phyloP scores from a whole-genome alignment of 306 rosid species.

The Cucumis sativus region DNA sequence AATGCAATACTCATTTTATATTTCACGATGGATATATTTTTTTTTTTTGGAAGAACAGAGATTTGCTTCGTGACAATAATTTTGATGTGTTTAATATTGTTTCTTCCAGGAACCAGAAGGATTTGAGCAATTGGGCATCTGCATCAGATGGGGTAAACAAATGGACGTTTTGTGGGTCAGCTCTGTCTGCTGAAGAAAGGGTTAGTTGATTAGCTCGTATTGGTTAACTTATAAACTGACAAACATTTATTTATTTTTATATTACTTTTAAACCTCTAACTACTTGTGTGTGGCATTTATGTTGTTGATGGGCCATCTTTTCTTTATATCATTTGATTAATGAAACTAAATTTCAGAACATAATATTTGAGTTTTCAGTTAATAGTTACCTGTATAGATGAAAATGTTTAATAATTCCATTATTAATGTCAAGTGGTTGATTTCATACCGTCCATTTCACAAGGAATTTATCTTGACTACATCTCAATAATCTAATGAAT shows the following conservation, averaged over 20 bases:
- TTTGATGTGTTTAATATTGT: slow-evolving; percentile 7
- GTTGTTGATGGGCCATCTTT: neutral
- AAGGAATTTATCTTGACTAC: neutral
- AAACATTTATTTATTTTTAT: neutral
- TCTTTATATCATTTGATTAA: neutral
- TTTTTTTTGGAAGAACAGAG: neutral
- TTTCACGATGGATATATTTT: neutral
- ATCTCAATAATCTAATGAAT: neutral
- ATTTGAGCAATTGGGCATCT: slow-evolving; percentile 16
- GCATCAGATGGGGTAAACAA: slow-evolving; percentile 15
- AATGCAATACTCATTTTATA: neutral
- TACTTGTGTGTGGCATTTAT: neutral
- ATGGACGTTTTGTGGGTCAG: slow-evolving; percentile 75
- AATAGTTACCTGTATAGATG: neutral
- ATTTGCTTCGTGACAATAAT: neutral
- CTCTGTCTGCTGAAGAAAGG: slow-evolving; percentile 65
- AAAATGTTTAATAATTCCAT: neutral
- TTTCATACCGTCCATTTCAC: neutral
- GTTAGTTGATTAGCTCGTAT: slow-evolving; percentile 17
- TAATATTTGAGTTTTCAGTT: neutral
- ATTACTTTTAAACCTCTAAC: neutral
- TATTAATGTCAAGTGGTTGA: neutral
- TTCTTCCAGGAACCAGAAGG: slow-evolving; percentile 32
- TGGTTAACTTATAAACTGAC: neutral
- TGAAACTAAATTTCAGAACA: neutral